Conservation (phyloP, 768 basidiomycete genomes). For the Mycena venus region DNA sequence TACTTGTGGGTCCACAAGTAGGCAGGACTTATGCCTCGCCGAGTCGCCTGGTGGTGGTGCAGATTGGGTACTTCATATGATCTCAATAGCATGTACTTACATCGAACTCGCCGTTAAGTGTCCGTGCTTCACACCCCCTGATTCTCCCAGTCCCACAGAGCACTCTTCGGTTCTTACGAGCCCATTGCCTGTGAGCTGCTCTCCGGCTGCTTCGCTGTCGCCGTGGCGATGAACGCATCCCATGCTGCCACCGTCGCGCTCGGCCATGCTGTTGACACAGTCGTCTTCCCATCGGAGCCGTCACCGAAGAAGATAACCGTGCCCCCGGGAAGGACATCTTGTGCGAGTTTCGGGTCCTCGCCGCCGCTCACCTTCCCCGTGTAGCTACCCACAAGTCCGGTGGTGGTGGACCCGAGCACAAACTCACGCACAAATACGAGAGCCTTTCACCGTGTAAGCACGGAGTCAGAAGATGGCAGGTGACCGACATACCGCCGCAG, state of each 20-base stretch:
- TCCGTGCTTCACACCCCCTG: no score
- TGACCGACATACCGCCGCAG: constrained; percentile 19
- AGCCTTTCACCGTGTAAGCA: constrained; percentile 45
- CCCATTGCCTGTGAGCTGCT: no score
- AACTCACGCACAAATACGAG: constrained; percentile 61
- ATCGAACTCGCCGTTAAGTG: no score
- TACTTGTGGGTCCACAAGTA: no score
- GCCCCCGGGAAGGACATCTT: constrained; percentile 54
- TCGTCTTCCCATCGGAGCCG: constrained; percentile 41
- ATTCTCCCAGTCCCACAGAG: no score
- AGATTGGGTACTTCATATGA: no score
- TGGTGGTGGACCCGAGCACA: constrained; percentile 59
- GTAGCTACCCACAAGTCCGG: constrained; percentile 55
- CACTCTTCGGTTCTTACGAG: neutral
- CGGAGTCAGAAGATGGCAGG: no score
- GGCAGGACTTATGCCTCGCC: no score
- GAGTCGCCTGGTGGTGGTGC: no score
- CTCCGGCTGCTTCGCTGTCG: constrained; percentile 21
- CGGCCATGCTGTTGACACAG: constrained; percentile 51
- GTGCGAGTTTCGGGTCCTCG: constrained; percentile 51
- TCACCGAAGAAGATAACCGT: constrained; percentile 60
- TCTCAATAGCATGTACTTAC: no score
- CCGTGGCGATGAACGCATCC: constrained; percentile 45
- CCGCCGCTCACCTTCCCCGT: constrained; percentile 56
- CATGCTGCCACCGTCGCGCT: constrained; percentile 50